Conservation (phyloP, 352 stramenopile species). For the Phytophthora palmivora region DNA sequence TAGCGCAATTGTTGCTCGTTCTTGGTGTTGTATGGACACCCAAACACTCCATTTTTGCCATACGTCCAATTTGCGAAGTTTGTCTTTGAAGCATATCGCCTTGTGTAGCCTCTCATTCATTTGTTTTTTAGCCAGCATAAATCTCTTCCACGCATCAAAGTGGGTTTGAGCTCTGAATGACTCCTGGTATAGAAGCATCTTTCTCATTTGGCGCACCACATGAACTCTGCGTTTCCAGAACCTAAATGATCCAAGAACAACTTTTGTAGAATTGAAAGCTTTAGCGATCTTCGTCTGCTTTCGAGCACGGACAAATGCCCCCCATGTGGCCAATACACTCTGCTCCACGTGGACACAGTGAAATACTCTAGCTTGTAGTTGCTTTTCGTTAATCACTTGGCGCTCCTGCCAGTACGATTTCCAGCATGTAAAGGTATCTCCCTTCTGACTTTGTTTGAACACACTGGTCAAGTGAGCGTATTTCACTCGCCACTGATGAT, state of each 20-base stretch:
- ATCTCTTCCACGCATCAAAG: constrained; percentile 57
- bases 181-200: constrained; percentile 47
- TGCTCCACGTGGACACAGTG: constrained; percentile 28
- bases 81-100: constrained; percentile 42
- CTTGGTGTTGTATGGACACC: constrained; percentile 19
- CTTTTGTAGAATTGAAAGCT: constrained; percentile 16
- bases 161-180: constrained; percentile 43
- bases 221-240: constrained; percentile 37
- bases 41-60: constrained; percentile 50
- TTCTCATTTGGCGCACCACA: constrained; percentile 46
- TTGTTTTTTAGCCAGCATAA: constrained; percentile 30
- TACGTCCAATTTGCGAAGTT: constrained; percentile 26
- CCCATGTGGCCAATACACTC: constrained; percentile 7
- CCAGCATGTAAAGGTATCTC: constrained; percentile 41
- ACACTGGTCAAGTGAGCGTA: constrained; percentile 35
- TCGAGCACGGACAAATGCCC: constrained; percentile 4
- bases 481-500: constrained; percentile 32
- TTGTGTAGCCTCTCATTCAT: constrained; percentile 32
- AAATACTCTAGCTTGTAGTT: constrained; percentile 33
- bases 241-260: constrained; percentile 6
- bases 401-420: constrained; percentile 28
- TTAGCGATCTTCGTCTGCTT: constrained; percentile 18
- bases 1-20: constrained; percentile 37
- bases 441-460: constrained; percentile 36
- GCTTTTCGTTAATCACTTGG: constrained; percentile 9